Percentiles rank a stretch among this genome's conserved stretches.
Conservation (phyloP, 108 stramenopile species). For the Cyclotella kingstonii region DNA sequence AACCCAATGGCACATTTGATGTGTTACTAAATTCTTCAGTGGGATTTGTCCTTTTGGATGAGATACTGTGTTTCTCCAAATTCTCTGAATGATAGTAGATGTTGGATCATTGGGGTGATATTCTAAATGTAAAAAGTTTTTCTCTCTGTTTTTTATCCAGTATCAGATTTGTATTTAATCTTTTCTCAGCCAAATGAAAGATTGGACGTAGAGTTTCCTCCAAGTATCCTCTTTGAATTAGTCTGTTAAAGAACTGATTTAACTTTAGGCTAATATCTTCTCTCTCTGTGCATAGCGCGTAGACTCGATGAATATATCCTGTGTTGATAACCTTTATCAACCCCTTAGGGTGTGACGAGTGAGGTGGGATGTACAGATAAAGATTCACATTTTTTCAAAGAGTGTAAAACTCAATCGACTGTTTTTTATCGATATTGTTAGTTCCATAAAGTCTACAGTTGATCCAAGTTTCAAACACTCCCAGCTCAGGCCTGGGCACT, state of each 20-base stretch:
- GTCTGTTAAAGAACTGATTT: slow-evolving; percentile 20
- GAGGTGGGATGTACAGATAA: slow-evolving; percentile 30
- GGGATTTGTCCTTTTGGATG: no score
- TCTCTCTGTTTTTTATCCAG: neutral
- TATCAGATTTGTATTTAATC: slow-evolving; percentile 1
- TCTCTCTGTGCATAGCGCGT: slow-evolving; percentile 4
- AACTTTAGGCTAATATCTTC: neutral
- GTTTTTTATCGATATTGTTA: slow-evolving; percentile 6
- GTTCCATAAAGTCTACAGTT: slow-evolving; percentile 17
- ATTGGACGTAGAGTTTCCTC: slow-evolving; percentile 3
- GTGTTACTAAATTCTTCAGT: no score
- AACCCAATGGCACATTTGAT: no score
- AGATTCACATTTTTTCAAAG: slow-evolving; percentile 15
- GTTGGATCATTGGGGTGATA: slow-evolving; percentile 14
- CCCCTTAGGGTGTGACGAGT: slow-evolving; percentile 15
- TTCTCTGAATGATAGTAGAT: neutral
- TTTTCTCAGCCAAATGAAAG: slow-evolving; percentile 23
- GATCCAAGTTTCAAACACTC: neutral
- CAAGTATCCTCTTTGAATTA: slow-evolving; percentile 20
- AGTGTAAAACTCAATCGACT: slow-evolving; percentile 1
- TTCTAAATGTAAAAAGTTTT: slow-evolving; percentile 16
- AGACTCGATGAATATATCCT: slow-evolving; percentile 21
- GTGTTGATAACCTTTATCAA: slow-evolving; percentile 10
- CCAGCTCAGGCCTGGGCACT: slow-evolving; percentile 7
- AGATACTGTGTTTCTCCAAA: neutral